These are phyloP conservation scores for Oxyria digyna DNA, from an alignment of 148 eudicot species.

Conservation along the genomic window DNA sequence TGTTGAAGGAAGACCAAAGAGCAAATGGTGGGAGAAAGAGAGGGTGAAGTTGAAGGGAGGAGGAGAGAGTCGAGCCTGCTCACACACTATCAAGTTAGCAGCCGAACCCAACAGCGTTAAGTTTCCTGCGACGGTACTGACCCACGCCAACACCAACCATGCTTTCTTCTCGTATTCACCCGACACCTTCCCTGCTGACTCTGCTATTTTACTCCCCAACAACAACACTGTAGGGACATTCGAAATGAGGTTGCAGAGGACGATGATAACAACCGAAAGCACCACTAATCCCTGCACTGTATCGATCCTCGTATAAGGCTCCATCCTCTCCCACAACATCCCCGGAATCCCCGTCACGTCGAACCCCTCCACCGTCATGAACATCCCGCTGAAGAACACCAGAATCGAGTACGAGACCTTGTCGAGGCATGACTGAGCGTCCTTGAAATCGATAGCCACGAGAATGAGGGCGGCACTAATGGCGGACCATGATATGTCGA, in stretches of 20 bases:
- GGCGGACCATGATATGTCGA: conserved; percentile 68
- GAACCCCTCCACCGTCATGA: conserved; percentile 21
- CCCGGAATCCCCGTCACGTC: conserved; percentile 19
- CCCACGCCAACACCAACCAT: conserved; percentile 94
- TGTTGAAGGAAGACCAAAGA: conserved; percentile 87
- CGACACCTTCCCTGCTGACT: conserved; percentile 69
- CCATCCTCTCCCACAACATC: conserved; percentile 14
- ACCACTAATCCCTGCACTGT: conserved; percentile 11
- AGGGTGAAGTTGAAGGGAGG: conserved; percentile 52
- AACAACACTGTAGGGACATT: conserved; percentile 53
- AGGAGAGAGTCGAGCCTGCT: conserved; percentile 82
- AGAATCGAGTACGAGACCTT: conserved; percentile 33
- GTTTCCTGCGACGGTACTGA: conserved; percentile 88
- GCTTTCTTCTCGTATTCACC: conserved; percentile 60
- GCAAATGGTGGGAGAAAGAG: conserved; percentile 72
- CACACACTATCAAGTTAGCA: conserved; percentile 86
- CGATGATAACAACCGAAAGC: conserved; percentile 13
- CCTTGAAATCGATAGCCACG: conserved; percentile 51
- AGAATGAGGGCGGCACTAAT: conserved; percentile 59
- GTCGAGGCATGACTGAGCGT: conserved; percentile 38
- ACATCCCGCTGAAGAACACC: conserved; percentile 26
- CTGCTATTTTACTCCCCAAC: conserved; percentile 72
- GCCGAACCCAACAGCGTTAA: conserved; percentile 82
- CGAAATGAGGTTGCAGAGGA: conserved; percentile 17
- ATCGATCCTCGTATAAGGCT: conserved; percentile 15